Percentiles rank a stretch among this genome's conserved stretches.
phyloP scores from a whole-genome alignment of 345 rosid genomes.

The Lenwebbia sp. region DNA sequence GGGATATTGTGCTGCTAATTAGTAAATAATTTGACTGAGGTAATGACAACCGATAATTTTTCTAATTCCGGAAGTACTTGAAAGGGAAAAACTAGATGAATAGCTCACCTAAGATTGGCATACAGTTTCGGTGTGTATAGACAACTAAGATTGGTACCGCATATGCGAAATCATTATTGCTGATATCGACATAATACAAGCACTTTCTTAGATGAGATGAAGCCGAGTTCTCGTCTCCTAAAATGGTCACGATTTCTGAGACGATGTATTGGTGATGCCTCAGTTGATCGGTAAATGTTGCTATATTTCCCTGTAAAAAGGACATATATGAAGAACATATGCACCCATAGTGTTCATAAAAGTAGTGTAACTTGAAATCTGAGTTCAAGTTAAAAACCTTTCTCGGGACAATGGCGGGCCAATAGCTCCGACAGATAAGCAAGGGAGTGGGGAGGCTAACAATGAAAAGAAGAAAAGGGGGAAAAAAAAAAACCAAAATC shows the following conservation, averaged over 20 bases:
- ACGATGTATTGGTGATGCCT: constrained; percentile 2
- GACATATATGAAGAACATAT: too few relatives aligned
- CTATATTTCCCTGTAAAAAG: constrained; percentile 26
- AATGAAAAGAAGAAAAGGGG: too few relatives aligned
- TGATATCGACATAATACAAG: constrained; percentile 12
- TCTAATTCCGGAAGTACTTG: too few relatives aligned
- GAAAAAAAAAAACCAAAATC: too few relatives aligned
- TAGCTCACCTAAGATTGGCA: constrained; percentile 6
- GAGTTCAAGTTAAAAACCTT: too few relatives aligned
- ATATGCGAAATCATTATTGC: constrained; percentile 17
- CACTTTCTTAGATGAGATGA: constrained; percentile 1
- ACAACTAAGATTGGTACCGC: constrained; percentile 3
- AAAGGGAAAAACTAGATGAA: background rate
- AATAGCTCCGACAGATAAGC: too few relatives aligned
- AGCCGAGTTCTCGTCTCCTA: background rate
- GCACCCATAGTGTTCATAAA: too few relatives aligned
- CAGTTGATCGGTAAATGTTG: constrained; percentile 29
- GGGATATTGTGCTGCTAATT: too few relatives aligned
- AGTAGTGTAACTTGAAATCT: too few relatives aligned
- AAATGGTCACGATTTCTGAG: background rate
- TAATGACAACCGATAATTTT: too few relatives aligned
- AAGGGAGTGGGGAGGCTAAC: background rate
- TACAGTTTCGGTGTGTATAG: background rate
- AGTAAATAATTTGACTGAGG: too few relatives aligned
- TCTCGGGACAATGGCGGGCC: too few relatives aligned